phyloP scores from a whole-genome alignment of 495 filamentous ascomycete genomes.

The Penicillium parvum region DNA sequence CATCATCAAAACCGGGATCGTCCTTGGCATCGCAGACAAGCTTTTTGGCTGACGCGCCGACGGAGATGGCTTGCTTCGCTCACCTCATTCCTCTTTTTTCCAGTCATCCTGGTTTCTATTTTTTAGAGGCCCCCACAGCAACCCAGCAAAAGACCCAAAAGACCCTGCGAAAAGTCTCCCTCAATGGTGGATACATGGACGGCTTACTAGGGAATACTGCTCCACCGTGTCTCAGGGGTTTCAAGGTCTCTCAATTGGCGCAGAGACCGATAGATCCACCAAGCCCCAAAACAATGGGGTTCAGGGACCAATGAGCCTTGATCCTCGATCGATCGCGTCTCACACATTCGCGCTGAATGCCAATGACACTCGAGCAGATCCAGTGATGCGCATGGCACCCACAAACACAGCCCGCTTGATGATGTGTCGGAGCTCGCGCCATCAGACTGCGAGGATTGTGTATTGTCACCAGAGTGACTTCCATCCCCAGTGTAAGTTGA shows the following conservation, averaged over 20 bases:
- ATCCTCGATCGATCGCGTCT: not conserved
- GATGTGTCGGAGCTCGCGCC: conserved; percentile 13
- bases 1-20: conserved; percentile 4
- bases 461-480: too few relatives aligned
- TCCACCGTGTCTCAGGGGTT: conserved; percentile 5
- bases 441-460: too few relatives aligned
- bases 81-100: too few relatives aligned
- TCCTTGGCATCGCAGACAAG: conserved; percentile 4
- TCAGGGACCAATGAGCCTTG: not conserved
- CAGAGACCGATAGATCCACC: not conserved
- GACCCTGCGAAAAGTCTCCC: too few relatives aligned
- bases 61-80: not conserved
- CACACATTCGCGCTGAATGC: not conserved
- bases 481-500: too few relatives aligned
- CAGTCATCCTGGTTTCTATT: too few relatives aligned
- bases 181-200: not conserved
- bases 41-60: conserved; percentile 1
- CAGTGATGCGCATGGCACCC: conserved; percentile 13
- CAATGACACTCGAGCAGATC: not conserved
- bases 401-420: conserved; percentile 22
- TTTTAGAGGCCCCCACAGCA: too few relatives aligned
- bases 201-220: conserved; percentile 8
- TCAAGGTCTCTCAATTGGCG: too few relatives aligned
- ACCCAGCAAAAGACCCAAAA: too few relatives aligned
- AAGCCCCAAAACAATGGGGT: conserved; percentile 1